Evolutionary conservation across 2,329 filamentous ascomycete genomes (phyloP).

Genomic region (Arthrobotrys entomopaga): DNA sequence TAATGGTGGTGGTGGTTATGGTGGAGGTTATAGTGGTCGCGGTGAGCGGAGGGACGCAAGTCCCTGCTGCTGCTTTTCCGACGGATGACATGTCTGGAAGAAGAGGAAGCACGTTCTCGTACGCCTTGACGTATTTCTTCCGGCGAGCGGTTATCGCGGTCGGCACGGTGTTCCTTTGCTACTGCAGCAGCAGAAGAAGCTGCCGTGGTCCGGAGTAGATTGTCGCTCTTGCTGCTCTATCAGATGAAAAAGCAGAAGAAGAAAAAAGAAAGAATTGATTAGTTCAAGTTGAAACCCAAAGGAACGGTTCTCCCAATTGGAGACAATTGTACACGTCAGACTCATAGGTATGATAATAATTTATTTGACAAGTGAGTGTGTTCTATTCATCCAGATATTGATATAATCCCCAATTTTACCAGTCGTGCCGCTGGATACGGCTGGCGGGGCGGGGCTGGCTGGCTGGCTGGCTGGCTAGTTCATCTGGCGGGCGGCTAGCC

Average conservation of each 20-base stretch:
- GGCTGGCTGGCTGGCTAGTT: neutral
- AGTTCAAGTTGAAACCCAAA: conserved; percentile 25
- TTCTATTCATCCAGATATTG: conserved; percentile 26
- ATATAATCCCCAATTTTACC: conserved; percentile 33
- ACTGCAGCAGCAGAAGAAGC: neutral
- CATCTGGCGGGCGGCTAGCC: no score
- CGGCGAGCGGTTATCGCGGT: conserved; percentile 53
- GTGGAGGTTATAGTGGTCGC: neutral
- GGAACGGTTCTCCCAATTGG: conserved; percentile 50
- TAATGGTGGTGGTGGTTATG: conserved; percentile 20
- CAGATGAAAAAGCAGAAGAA: conserved; percentile 5
- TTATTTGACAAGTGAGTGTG: neutral
- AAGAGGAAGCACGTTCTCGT: conserved; percentile 15
- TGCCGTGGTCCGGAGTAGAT: conserved; percentile 42
- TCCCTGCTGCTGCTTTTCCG: conserved; percentile 52
- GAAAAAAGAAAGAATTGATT: no score
- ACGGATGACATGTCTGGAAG: conserved; percentile 39
- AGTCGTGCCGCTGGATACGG: conserved; percentile 19
- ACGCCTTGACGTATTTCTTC: conserved; percentile 8
- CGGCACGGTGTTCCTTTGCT: conserved; percentile 42
- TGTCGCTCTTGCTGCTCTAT: conserved; percentile 55
- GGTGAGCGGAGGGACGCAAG: conserved; percentile 37
- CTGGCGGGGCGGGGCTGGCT: neutral
- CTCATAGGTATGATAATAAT: no score
- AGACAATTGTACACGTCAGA: conserved; percentile 55